These are phyloP conservation scores for Benincasa hispida DNA, from an alignment of 306 rosid genomes.

Conservation along the genomic window DNA sequence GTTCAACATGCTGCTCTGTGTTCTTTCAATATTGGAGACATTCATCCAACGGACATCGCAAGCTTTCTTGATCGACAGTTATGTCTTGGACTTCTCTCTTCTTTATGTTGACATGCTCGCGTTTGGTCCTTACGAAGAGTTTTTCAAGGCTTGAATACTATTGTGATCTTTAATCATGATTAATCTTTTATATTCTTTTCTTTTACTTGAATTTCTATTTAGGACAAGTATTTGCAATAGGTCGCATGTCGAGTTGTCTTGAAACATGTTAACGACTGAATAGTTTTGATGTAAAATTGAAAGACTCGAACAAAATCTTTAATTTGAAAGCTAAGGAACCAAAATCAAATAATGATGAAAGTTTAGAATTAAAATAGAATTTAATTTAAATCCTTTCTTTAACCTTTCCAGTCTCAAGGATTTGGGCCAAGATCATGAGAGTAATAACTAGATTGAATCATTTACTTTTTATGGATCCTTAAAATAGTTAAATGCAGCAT, in stretches of 20 bases:
- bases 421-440: neutral
- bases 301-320: neutral
- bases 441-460: neutral
- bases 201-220: neutral
- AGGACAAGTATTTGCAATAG: neutral
- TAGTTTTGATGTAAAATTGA: neutral
- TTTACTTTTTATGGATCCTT: neutral
- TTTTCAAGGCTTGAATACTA: no score
- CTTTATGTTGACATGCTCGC: neutral
- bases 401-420: neutral
- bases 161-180: neutral
- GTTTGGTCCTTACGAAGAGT: neutral
- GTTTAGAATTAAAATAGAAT: no score
- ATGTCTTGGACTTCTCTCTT: neutral
- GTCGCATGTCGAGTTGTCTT: neutral
- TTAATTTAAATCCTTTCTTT: neutral
- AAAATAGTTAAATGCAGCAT: conserved; percentile 41
- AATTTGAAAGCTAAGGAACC: no score
- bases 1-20: conserved; percentile 62
- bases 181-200: neutral
- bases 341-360: no score
- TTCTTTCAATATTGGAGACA: conserved; percentile 67
- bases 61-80: conserved; percentile 92
- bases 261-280: neutral
- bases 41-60: conserved; percentile 92